These are phyloP conservation scores for Globisporangium apiculatum DNA, from an alignment of 352 stramenopile species.

Conservation along the genomic window DNA sequence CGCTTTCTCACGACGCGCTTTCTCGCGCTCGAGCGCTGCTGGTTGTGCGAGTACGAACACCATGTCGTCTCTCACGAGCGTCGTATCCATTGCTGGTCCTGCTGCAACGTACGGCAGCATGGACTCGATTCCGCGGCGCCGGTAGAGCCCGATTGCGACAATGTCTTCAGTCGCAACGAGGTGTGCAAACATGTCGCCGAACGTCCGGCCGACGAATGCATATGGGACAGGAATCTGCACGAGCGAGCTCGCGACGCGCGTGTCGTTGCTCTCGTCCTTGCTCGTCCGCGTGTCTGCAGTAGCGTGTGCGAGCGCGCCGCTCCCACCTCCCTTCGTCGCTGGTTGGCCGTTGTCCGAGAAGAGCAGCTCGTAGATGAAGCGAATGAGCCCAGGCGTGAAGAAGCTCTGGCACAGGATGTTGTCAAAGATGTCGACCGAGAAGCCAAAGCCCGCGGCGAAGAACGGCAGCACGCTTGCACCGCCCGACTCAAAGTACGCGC, in stretches of 20 bases:
- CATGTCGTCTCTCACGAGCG: conserved; percentile 40
- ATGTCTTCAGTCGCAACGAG: conserved; percentile 35
- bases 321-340: neutral
- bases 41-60: conserved; percentile 58
- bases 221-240: conserved; percentile 42
- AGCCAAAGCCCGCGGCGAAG: conserved; percentile 55
- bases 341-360: conserved; percentile 47
- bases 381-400: conserved; percentile 53
- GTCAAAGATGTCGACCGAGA: conserved; percentile 63
- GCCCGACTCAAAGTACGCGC: conserved; percentile 35
- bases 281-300: neutral
- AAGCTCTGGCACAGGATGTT: conserved; percentile 70
- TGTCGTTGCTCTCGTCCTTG: conserved; percentile 2
- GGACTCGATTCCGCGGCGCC: conserved; percentile 25
- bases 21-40: conserved; percentile 16
- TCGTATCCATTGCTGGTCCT: conserved; percentile 33
- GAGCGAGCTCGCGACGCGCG: conserved; percentile 34
- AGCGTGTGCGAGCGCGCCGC: neutral
- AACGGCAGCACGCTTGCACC: conserved; percentile 43
- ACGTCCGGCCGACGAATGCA: conserved; percentile 33
- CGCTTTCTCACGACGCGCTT: neutral
- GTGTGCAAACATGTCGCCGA: conserved; percentile 47
- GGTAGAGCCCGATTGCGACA: conserved; percentile 48
- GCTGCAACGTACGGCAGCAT: conserved; percentile 49
- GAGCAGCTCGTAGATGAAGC: conserved; percentile 57